Conservation (phyloP, 2,329 filamentous ascomycete species). For the Graphium sp. region DNA sequence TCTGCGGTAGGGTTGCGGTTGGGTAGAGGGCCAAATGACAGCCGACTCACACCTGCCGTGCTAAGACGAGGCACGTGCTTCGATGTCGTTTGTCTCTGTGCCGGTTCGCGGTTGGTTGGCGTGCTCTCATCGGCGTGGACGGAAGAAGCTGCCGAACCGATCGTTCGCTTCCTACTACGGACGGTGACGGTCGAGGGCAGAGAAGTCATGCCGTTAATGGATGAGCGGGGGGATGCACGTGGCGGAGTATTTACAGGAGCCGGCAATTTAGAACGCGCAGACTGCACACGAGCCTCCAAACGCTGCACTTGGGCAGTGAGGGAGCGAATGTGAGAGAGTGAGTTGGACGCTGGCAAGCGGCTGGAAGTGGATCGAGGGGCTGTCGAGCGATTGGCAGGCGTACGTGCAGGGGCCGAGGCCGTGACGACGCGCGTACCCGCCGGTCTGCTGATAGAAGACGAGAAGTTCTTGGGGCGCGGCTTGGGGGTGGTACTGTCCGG, state of each 20-base stretch:
- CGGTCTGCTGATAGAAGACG: slow-evolving; percentile 19
- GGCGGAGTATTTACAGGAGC: slow-evolving; percentile 66
- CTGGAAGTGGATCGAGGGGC: slow-evolving; percentile 38
- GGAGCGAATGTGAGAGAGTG: slow-evolving; percentile 80
- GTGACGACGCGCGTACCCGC: slow-evolving; percentile 27
- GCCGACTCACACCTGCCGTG: slow-evolving; percentile 42
- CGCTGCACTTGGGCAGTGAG: slow-evolving; percentile 96
- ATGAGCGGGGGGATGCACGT: slow-evolving; percentile 54
- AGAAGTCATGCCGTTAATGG: slow-evolving; percentile 17
- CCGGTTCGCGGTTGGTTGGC: slow-evolving; percentile 18
- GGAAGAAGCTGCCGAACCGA: slow-evolving; percentile 34
- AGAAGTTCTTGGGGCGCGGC: slow-evolving; percentile 28
- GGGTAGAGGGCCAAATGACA: slow-evolving; percentile 46
- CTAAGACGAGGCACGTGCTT: slow-evolving; percentile 41
- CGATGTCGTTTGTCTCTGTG: slow-evolving; percentile 13
- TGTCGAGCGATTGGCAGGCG: slow-evolving; percentile 26
- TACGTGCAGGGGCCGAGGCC: slow-evolving; percentile 29
- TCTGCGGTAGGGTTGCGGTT: slow-evolving; percentile 30
- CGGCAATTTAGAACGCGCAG: slow-evolving; percentile 78
- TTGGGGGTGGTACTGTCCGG: slow-evolving; percentile 39
- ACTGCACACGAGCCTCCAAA: slow-evolving; percentile 84
- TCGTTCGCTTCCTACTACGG: slow-evolving; percentile 53
- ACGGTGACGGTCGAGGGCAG: slow-evolving; percentile 43
- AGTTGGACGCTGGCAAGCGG: slow-evolving; percentile 42
- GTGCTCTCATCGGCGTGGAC: slow-evolving; percentile 32